phyloP scores from a whole-genome alignment of 2,329 filamentous ascomycete genomes.

The Aspergillus quadrilineatus region DNA sequence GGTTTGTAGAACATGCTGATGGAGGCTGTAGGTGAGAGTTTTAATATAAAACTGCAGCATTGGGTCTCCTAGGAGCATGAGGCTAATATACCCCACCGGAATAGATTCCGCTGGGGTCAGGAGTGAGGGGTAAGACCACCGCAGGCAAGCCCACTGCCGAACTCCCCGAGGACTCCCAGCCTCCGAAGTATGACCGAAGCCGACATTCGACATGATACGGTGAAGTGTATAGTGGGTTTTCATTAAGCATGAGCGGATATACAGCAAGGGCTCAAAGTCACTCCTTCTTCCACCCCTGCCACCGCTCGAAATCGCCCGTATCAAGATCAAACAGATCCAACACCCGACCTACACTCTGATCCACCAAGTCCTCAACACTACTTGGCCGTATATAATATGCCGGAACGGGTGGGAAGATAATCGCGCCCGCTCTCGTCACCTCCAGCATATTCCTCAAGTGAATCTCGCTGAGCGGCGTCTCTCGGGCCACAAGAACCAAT shows the following conservation, averaged over 20 bases:
- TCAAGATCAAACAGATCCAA: constrained; percentile 46
- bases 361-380: constrained; percentile 43
- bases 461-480: constrained; percentile 50
- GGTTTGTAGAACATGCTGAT: constrained; percentile 54
- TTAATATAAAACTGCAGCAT: too few relatives aligned
- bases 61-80: not conserved
- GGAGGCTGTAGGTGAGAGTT: not conserved
- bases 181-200: not conserved
- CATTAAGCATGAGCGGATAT: too few relatives aligned
- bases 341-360: constrained; percentile 50
- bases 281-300: not conserved
- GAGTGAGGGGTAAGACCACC: not conserved
- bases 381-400: constrained; percentile 46
- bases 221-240: too few relatives aligned
- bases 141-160: not conserved
- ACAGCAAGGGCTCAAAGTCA: too few relatives aligned
- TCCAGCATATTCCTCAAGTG: constrained; percentile 49
- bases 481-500: constrained; percentile 44
- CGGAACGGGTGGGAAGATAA: constrained; percentile 48
- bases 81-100: not conserved
- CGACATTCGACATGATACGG: not conserved
- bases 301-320: not conserved
- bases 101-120: not conserved
- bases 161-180: too few relatives aligned
- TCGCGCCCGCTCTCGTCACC: constrained; percentile 37